Evolutionary conservation across 2,329 filamentous ascomycete species (phyloP).

Genomic region (Calonectria leucothoes): DNA sequence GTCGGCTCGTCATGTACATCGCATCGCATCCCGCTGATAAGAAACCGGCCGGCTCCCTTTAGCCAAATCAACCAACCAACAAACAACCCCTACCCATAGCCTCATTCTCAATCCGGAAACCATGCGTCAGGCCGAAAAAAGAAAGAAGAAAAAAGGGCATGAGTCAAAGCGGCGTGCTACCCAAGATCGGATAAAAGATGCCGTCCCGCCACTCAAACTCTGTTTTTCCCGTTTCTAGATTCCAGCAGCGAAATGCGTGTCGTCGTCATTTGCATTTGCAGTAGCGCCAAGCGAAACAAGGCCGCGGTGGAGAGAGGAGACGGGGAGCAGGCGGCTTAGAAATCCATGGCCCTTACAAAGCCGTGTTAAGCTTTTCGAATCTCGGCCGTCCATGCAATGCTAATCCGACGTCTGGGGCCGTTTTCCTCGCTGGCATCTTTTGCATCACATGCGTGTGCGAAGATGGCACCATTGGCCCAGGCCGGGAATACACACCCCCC

Average conservation of each 20-base stretch:
- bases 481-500: not conserved
- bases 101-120: not conserved
- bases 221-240: not conserved
- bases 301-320: not conserved
- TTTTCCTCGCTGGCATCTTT: not conserved
- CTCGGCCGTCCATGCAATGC: not conserved
- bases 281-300: not conserved
- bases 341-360: not conserved
- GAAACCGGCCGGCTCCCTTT: not conserved
- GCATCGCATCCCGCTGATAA: not conserved
- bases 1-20: no score
- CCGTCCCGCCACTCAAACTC: not conserved
- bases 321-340: not conserved
- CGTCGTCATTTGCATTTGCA: not conserved
- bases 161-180: not conserved
- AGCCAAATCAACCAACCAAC: not conserved
- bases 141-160: not conserved
- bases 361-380: not conserved
- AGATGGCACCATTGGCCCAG: not conserved
- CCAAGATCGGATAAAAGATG: not conserved
- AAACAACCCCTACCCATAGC: not conserved
- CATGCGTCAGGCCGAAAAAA: not conserved
- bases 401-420: not conserved
- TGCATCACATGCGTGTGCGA: not conserved
- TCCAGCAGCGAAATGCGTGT: not conserved